Base-by-base conservation (phyloP, 805 yeast species). In the Kregervanrija delftensis region DNA sequence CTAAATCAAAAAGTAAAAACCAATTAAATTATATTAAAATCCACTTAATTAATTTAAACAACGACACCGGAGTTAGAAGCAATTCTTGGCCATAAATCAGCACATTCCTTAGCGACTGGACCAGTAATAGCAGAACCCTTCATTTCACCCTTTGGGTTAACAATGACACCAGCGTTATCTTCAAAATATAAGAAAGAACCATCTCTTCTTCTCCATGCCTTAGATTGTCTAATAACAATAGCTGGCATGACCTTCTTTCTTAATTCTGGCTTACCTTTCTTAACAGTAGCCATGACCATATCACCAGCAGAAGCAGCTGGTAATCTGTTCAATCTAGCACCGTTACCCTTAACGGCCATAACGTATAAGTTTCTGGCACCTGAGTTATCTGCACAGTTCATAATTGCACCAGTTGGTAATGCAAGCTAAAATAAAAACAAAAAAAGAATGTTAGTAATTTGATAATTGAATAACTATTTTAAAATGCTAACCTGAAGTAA, bases 181-280 rank as follows among this genome's bases (percentile, higher is more conserved):
- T 93, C 99, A 66, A 93, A 93, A 88, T 93, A 93, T 74, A 93
- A 88, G 90, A 73, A 93, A 65, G 89, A 86, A 86, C 99, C 99
- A 71, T 93, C 99, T 83, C 84, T 91, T 86, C 99, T 88, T 91
- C 99, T 91, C 99, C 99, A 93, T 61, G 99, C 89, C 82, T 90
- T 91, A 60, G 99, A 77, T 81, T 93, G 99, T 79, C 99, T 91
- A 60, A 93, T 85, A 69, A 93, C 98, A 66, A 93, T 88, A 66
- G 99, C 99, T 74, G 97, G 99, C 96, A 95, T 90, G 65, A 93
- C 97, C 84, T 93, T 93, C 96, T 93, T 93, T 85, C 99, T 90
- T 74, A 93, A 88, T 79, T 93, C 99, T 74, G 99, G 99, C 89
- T 93, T 93, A 86, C 99, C 99, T 81, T 95, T 93, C 88, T 93